phyloP scores from a whole-genome alignment of 169 alveolate species.

The Cryptosporidium ubiquitum region DNA sequence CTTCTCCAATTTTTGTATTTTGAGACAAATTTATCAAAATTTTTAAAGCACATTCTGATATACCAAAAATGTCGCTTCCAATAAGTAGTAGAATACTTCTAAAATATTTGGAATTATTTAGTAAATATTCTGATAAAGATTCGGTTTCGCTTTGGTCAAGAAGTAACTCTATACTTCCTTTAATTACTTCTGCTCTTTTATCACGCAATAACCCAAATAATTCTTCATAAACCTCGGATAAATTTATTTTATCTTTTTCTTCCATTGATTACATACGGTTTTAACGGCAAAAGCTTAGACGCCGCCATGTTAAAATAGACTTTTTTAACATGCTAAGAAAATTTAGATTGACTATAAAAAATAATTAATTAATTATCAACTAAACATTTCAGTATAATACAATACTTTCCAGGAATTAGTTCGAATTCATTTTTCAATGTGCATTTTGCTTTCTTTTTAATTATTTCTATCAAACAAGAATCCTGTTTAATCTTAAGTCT shows the following conservation, averaged over 20 bases:
- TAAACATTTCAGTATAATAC: neutral
- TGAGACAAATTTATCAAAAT: constrained; percentile 46
- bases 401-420: too few relatives aligned
- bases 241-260: neutral
- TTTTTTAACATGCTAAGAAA: neutral
- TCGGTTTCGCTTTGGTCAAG: constrained; percentile 55
- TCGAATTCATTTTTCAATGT: neutral
- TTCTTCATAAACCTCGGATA: constrained; percentile 17
- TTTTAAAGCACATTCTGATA: constrained; percentile 31
- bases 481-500: too few relatives aligned
- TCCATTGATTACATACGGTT: neutral
- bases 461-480: too few relatives aligned
- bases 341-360: neutral
- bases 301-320: constrained; percentile 1
- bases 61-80: constrained; percentile 3
- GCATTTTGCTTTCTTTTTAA: too few relatives aligned
- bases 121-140: neutral
- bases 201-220: constrained; percentile 7
- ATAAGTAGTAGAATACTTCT: constrained; percentile 8
- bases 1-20: constrained; percentile 34
- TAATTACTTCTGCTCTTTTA: constrained; percentile 7
- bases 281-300: neutral
- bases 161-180: constrained; percentile 39
- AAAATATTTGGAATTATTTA: constrained; percentile 7
- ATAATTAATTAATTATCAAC: too few relatives aligned